These are phyloP conservation scores for Alternaria rosae DNA, from an alignment of 2,329 filamentous ascomycete species.

Conservation along the genomic window DNA sequence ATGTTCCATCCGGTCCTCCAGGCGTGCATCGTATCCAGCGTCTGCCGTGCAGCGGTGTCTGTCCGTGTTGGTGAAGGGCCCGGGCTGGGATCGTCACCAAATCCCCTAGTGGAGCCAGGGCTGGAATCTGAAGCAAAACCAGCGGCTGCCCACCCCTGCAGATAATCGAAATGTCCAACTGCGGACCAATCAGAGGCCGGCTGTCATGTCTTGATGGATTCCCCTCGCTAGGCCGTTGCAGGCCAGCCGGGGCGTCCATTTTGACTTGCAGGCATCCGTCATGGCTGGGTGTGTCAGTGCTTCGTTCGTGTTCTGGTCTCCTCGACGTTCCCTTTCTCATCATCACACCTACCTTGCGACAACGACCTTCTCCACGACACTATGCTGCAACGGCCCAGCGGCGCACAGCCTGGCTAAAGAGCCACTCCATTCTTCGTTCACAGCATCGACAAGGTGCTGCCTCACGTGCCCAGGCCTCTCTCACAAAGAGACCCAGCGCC, in stretches of 20 bases:
- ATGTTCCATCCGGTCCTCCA: neutral
- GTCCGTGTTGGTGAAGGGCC: neutral
- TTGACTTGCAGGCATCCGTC: conserved; percentile 29
- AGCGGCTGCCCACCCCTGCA: conserved; percentile 22
- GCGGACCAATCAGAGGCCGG: conserved; percentile 19
- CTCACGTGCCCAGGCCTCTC: conserved; percentile 33
- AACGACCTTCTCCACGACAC: conserved; percentile 27
- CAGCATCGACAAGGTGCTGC: conserved; percentile 5
- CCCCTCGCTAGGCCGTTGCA: conserved; percentile 25
- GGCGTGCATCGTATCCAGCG: neutral
- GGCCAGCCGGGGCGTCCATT: conserved; percentile 20
- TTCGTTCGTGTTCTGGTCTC: conserved; percentile 38
- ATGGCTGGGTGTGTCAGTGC: conserved; percentile 32
- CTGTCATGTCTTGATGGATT: conserved; percentile 11
- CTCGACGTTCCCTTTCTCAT: conserved; percentile 37
- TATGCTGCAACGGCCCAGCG: conserved; percentile 33
- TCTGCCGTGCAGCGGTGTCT: neutral
- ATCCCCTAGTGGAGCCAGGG: conserved; percentile 14
- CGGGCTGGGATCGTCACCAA: conserved; percentile 5
- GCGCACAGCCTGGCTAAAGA: conserved; percentile 31
- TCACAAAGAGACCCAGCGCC: conserved; percentile 39
- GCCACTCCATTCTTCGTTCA: neutral
- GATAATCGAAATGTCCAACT: conserved; percentile 22
- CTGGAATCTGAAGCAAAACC: conserved; percentile 24
- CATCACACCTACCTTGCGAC: conserved; percentile 30